Base-by-base conservation (phyloP, 345 rosid species). In the Aurinia saxatilis region DNA sequence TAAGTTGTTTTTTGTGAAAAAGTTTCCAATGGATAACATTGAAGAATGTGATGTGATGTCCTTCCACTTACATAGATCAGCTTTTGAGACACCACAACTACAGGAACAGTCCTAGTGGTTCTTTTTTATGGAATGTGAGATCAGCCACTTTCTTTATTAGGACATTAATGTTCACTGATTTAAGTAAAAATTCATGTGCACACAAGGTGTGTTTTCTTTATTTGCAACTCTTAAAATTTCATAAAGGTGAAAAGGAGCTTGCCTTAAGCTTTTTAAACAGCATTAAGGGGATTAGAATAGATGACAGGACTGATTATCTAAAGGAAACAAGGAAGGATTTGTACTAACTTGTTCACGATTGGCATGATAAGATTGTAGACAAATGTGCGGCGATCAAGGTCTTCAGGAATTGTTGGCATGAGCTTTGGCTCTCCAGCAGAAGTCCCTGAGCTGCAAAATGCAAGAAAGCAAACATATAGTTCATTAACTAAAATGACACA, bases 381-480 rank as follows among this genome's bases (percentile, higher is more conserved):
- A 78, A 86, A 86, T 16, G 95, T 81, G 66, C 90, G 90, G 51
- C 92, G 77, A 69, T 88, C 81, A 81, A 91, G 75, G 70, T 91
- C 98, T 76, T 88, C 83, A 39, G 83, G 80, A 33, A 90, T 91
- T 21, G 98, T 88, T 23, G 98, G 98, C 98, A 91, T 88, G 79
- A 91, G 72, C 72, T 91, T 91, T 31, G 98, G 96, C 57, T 76
- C 82, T 40, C 98, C 96, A 35, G 83, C 98, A 6, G 96, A 86
- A 50, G 98, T 91, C 30, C 98, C 98, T 4, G 98, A 88, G 84
- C 98, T 91, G 83, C 57, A 73, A 54, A 21, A 48, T 19, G 40
- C 33, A 49, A 23, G 53, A 50, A 50, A 40, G 3, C 58, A 33
- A 17, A 21, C 2, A 15, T 47, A 33, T 36, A 60, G 19, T 8